Base-by-base conservation (phyloP, 1,284 basidiomycete species). In the Mixia osmundae region DNA sequence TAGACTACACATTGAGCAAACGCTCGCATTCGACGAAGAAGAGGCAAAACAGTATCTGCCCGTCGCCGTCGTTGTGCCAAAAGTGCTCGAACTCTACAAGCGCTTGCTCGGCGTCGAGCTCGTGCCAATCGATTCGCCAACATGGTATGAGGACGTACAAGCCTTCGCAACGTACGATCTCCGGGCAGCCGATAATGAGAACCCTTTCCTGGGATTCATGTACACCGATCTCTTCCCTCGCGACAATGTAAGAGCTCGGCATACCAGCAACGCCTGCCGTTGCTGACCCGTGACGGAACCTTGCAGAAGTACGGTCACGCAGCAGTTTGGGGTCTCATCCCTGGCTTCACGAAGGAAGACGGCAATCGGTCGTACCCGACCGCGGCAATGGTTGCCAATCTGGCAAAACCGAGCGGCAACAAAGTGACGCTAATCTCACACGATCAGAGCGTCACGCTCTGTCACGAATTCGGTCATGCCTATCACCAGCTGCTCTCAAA, bases 151-250 rank as follows among this genome's bases (percentile, higher is more conserved):
- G 8, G 76, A 80, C 38, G 76, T 76, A 1, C 72, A 76, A 46
- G 67, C 72, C 45, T 82, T 74, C 50, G 58, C 72, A 1, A 76
- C 79, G 3, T 80, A 76, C 77, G 72, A 76, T 42, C 28, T 30
- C 20, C 28, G 19, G 9, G 19, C 14, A 15, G 26, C 24, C n/a
- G 15, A 15, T 15, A 69, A 72, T 47, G 68, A 64, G 45, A 63
- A 66, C 3, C 71, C 63, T 24, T 79, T 80, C 47, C 53, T 79
- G 24, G 75, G 79, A 12, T 71, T 76, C 54, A 74, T 76, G 51
- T 78, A 79, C 50, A 69, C 83, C 19, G 80, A 85, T 50, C 65
- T 85, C 25, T 83, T 76, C 63, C 79, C 79, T 36, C 70, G 79
- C 12, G 40, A 44, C 35, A 49, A 47, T 36, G 26, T 25, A 33